Base-by-base conservation (phyloP, 805 yeast genomes). In the Priceomyces carsonii region DNA sequence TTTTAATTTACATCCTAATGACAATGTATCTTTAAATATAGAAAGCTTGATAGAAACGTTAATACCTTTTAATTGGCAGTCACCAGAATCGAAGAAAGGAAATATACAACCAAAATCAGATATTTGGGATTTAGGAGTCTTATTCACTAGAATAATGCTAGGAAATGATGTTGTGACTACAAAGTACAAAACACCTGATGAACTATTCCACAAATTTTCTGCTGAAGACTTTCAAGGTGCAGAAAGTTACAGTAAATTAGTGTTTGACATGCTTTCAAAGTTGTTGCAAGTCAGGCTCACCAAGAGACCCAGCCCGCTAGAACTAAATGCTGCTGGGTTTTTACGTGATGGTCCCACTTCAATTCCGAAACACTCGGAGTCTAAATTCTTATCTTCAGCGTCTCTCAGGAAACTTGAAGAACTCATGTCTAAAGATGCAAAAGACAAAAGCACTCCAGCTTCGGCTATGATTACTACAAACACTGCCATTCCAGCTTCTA, bases 121-220 rank as follows among this genome's bases (percentile, higher is more conserved):
- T 63, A 83, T 93, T 7, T 93, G 98, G 98, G 85, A 85, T 51
- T 61, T 89, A 25, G 99, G 97, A 6, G 86, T 86, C 0, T 57
- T 85, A 5, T 82, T 91, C 45, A 38, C 61, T 38, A 46, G 65
- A 18, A 48, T 68, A 3, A 66, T 68, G 70, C 37, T 65, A 8
- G 59, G 58, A 24, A 70, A 80, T 12, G 79, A 84, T 43, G 65
- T 82, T 55, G 68, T 86, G 3, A 66, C 73, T 28, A 91, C 95
- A 0, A 61, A 69, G 2, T 80, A 77, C 30, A 65, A 73, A 1
- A 61, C 77, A 1, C 69, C 76, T 8, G 76, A 73, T 16, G 60
- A 52, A 7, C 66, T 68, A 32, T 39, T 49, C 29, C 47, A 42
- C 6, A 44, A 48, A 9, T 64, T 65, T 26, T 31, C 43, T 2